Evolutionary conservation across 345 rosid species (phyloP), one percentile per base, ranked within the genome.

Genomic region (Turnera subulata): DNA sequence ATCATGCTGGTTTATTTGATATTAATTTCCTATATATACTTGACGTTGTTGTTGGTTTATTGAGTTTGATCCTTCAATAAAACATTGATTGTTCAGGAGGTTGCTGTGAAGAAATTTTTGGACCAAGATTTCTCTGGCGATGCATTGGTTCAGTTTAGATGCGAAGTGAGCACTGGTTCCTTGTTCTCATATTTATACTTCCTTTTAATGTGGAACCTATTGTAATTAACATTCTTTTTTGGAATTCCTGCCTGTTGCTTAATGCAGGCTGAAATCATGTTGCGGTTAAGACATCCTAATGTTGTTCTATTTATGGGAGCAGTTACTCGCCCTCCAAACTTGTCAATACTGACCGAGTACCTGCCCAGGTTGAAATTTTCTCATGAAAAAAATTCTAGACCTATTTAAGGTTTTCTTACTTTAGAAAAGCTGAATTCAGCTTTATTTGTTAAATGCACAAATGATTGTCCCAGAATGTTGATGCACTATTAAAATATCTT

Each of bases 301-400:
- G 96, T 93, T 62, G 99, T 93, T 67, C 97, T 89, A 62, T 93
- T 93, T 82, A 89, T 93, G 99, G 99, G 97, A 74, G 97, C 99
- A 24, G 97, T 93, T 67, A 85, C 96, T 51, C 86, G 85, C 35
- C 69, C 87, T 6, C 99, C 97, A 32, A 82, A 93, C 74, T 76
- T 93, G 73, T 93, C 99, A 13, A 93, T 93, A 71, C 66, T 93
- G 77, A 93, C 96, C n/a, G 99, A 93, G 80, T 93, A 80, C 73
- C 77, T 93, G 58, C 97, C 96, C 60, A 93, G 99, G 99, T 92
- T 76, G 42, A 49, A 50, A 55, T 56, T 46, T 59, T 24, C 7
- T 17, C 5, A 6, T 1, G 52, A 12, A 46, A 7, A 16, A 15
- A 49, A 17, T n/a, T 54, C 58, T n/a, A 13, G 7, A 15, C 12